A percentile compares a stretch with the other conserved stretches of the same genome.
These are phyloP conservation scores for Lithohypha guttulata DNA, from an alignment of 2,329 filamentous ascomycete genomes.

Conservation along the genomic window DNA sequence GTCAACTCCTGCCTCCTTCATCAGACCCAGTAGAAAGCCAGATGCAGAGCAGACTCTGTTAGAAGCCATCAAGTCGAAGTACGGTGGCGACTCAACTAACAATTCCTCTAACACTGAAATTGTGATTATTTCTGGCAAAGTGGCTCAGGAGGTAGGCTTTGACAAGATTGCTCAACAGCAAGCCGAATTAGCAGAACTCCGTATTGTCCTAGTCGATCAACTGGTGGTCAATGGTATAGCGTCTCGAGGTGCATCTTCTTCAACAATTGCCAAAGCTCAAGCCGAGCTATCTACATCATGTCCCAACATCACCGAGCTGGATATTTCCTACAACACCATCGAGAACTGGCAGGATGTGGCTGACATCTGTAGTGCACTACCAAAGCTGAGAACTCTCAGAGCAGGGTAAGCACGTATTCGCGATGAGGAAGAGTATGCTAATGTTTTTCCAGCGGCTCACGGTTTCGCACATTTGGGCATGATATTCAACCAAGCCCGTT, in stretches of 20 bases:
- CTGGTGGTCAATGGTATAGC: constrained; percentile 45
- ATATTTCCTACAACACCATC: constrained; percentile 76
- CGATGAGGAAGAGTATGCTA: neutral
- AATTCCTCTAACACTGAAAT: constrained; percentile 29
- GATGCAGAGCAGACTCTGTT: constrained; percentile 65
- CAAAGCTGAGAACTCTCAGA: constrained; percentile 54
- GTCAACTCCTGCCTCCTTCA: constrained; percentile 70
- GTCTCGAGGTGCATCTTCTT: constrained; percentile 14
- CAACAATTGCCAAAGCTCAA: constrained; percentile 25
- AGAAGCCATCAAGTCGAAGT: constrained; percentile 71
- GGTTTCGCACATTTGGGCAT: constrained; percentile 12
- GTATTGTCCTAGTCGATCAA: constrained; percentile 71
- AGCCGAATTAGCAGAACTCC: constrained; percentile 64
- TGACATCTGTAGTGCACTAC: constrained; percentile 59
- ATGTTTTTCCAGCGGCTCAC: constrained; percentile 10
- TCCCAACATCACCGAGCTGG: constrained; percentile 58
- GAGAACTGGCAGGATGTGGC: constrained; percentile 55
- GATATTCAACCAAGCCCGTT: constrained; percentile 38
- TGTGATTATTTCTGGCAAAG: constrained; percentile 67
- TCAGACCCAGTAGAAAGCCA: constrained; percentile 62
- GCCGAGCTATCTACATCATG: constrained; percentile 46
- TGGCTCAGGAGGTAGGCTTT: constrained; percentile 88
- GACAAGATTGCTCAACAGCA: constrained; percentile 79
- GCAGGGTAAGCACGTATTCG: constrained; percentile 50
- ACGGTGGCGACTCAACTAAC: constrained; percentile 40